phyloP scores from a whole-genome alignment of 139 green algal species.

The Diplosphaera chodatii region DNA sequence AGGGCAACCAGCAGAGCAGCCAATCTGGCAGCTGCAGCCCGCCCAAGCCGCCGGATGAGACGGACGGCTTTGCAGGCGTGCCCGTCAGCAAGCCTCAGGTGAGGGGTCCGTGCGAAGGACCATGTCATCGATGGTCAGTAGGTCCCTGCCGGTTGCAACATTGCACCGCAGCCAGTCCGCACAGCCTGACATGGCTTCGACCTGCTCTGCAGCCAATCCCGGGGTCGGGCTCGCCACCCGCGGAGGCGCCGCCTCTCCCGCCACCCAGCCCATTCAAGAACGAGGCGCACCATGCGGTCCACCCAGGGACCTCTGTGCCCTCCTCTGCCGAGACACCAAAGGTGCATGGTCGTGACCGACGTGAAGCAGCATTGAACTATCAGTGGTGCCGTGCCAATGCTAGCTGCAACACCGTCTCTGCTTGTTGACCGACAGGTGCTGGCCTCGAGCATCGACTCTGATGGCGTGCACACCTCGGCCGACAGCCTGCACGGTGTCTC shows the following conservation, averaged over 20 bases:
- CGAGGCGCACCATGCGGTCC: neutral
- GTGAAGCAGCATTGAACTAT: too few species aligned
- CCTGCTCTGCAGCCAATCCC: neutral
- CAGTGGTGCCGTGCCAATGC: too few species aligned
- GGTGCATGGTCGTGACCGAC: too few species aligned
- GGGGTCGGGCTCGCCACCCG: neutral
- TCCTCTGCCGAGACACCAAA: neutral
- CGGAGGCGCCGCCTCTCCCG: neutral
- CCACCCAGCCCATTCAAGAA: neutral
- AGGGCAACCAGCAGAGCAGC: neutral
- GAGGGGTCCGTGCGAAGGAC: too few species aligned
- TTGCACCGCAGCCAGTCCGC: too few species aligned
- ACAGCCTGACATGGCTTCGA: too few species aligned
- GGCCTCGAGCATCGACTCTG: neutral
- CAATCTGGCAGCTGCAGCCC: too few species aligned
- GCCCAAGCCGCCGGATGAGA: neutral
- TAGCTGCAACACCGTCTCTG: too few species aligned
- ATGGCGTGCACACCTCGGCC: neutral
- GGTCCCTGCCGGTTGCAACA: too few species aligned
- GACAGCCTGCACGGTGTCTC: conserved; percentile 10
- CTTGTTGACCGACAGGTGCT: neutral
- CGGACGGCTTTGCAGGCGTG: neutral
- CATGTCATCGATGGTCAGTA: too few species aligned
- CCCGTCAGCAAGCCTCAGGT: neutral
- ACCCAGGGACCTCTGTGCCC: neutral